Percentiles rank a stretch among this genome's conserved stretches.
Evolutionary conservation across 2,329 filamentous ascomycete genomes (phyloP).

Genomic region (Ceratocystis variospora): DNA sequence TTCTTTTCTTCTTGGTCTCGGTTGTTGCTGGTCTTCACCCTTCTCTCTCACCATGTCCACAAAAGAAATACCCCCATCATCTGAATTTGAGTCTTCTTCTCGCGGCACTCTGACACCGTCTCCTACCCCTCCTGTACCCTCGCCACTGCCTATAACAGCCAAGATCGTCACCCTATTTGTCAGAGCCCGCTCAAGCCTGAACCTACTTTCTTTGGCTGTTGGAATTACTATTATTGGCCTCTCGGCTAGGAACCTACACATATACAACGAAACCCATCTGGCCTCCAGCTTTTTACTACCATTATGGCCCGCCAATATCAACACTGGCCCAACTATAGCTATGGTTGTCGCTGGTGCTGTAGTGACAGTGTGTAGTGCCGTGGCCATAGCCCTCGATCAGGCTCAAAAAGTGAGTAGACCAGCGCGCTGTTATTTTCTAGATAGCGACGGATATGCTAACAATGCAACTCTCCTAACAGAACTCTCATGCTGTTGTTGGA

Average conservation of each 20-base stretch:
- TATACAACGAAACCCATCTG: slow-evolving; percentile 42
- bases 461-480: slow-evolving; percentile 20
- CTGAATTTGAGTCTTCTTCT: slow-evolving; percentile 36
- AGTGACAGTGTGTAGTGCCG: slow-evolving; percentile 34
- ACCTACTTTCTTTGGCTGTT: slow-evolving; percentile 36
- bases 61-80: slow-evolving; percentile 31
- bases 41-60: slow-evolving; percentile 18
- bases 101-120: slow-evolving; percentile 27
- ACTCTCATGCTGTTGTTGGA: slow-evolving; percentile 14
- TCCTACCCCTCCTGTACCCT: slow-evolving; percentile 21
- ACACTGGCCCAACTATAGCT: slow-evolving; percentile 42
- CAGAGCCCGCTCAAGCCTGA: slow-evolving; percentile 34
- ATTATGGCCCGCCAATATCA: slow-evolving; percentile 45
- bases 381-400: slow-evolving; percentile 37
- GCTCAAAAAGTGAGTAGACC: slow-evolving; percentile 36
- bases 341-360: slow-evolving; percentile 40
- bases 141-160: slow-evolving; percentile 25
- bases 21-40: slow-evolving; percentile 9
- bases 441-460: neutral
- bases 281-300: slow-evolving; percentile 36
- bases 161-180: slow-evolving; percentile 32
- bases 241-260: slow-evolving; percentile 39
- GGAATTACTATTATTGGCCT: slow-evolving; percentile 41
- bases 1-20: neutral
- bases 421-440: neutral